These are phyloP conservation scores for Earliella scabrosa DNA, from an alignment of 1,284 basidiomycete genomes.

Conservation along the genomic window DNA sequence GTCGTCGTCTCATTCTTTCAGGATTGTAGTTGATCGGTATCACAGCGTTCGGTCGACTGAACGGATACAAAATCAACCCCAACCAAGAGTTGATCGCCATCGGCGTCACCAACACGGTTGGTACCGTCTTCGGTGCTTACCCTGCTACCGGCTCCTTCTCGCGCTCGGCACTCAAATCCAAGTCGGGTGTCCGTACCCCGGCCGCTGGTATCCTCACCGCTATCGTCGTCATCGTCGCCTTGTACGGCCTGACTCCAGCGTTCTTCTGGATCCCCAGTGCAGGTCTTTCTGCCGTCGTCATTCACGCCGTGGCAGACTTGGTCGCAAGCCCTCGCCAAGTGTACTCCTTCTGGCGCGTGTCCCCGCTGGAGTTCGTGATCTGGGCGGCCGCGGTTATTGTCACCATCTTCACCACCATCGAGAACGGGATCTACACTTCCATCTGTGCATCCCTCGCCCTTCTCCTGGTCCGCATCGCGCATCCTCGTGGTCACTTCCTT, in stretches of 20 bases:
- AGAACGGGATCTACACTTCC: constrained; percentile 95
- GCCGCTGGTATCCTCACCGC: constrained; percentile 89
- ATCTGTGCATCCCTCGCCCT: constrained; percentile 82
- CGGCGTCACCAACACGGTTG: constrained; percentile 91
- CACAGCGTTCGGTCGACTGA: constrained; percentile 91
- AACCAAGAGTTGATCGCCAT: constrained; percentile 98
- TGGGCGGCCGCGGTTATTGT: constrained; percentile 89
- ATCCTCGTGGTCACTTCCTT: constrained; percentile 90
- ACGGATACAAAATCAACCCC: constrained; percentile 97
- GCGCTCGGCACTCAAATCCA: constrained; percentile 93
- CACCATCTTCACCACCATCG: constrained; percentile 88
- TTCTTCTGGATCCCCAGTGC: constrained; percentile 89
- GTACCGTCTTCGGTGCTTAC: constrained; percentile 89
- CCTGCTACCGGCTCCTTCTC: constrained; percentile 99
- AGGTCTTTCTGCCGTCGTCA: constrained; percentile 90
- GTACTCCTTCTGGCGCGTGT: constrained; percentile 94
- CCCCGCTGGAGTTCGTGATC: constrained; percentile 93
- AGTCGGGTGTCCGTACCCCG: constrained; percentile 96
- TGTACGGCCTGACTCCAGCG: constrained; percentile 91
- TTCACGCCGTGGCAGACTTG: constrained; percentile 93
- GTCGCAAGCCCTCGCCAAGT: constrained; percentile 87
- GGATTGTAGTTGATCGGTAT: constrained; percentile 1
- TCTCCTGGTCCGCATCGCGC: constrained; percentile 91
- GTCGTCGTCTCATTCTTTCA: neutral
- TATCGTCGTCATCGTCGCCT: constrained; percentile 89